A percentile compares a stretch with the other conserved stretches of the same genome.
Conservation (phyloP, 208 protist genomes). For the Crithidia sp. region DNA sequence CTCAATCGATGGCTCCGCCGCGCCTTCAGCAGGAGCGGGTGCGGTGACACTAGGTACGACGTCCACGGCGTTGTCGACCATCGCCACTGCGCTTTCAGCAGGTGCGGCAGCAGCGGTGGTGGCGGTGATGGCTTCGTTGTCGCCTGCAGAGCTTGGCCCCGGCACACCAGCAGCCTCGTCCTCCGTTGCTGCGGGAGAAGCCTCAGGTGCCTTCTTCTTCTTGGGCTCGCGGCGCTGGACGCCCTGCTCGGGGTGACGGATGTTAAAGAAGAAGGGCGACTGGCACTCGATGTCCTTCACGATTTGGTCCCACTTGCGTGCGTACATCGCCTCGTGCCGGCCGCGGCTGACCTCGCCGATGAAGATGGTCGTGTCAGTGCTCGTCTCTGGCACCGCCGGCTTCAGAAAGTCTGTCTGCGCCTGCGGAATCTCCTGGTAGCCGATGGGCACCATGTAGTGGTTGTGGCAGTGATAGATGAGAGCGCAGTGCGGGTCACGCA, state of each 20-base stretch:
- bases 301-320: conserved; percentile 81
- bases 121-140: neutral
- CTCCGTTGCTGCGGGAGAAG: neutral
- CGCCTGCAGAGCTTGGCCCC: neutral
- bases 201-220: conserved; percentile 33
- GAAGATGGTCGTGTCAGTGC: conserved; percentile 85
- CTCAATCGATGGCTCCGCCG: neutral
- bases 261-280: conserved; percentile 88
- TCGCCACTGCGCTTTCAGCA: too few species aligned
- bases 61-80: too few species aligned
- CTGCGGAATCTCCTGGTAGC: conserved; percentile 87
- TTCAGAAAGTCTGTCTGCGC: conserved; percentile 77
- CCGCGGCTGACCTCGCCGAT: conserved; percentile 91
- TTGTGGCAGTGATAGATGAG: conserved; percentile 95
- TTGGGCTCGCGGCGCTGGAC: conserved; percentile 59
- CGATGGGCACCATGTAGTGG: conserved; percentile 93
- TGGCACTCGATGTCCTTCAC: conserved; percentile 82
- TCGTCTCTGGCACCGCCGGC: conserved; percentile 37
- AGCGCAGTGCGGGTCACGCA: conserved; percentile 74
- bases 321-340: conserved; percentile 86
- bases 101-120: neutral
- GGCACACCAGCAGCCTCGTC: neutral
- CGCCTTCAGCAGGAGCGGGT: neutral
- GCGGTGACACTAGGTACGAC: too few species aligned
- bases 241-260: conserved; percentile 84